Evolutionary conservation across 495 filamentous ascomycete species (phyloP), one percentile per base, ranked within the genome.

Genomic region (Penicillium antarcticum): DNA sequence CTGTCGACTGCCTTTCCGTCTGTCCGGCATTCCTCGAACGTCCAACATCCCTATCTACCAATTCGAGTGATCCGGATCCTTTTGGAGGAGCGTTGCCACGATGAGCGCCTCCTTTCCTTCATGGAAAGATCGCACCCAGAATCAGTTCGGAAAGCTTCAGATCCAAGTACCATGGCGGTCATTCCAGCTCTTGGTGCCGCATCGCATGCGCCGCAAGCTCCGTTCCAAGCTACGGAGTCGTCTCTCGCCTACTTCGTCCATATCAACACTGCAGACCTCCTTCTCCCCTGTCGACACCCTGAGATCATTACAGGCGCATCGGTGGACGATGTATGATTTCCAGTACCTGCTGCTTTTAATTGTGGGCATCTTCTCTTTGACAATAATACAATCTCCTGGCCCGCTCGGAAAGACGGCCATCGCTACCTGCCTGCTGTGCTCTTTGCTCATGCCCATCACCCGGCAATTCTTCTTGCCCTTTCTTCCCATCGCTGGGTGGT

Each of bases 401-500:
- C 79, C 86, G 5, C 59, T 95, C 33, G 64, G 80, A 18, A 95
- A 95, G 76, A 86, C 81, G 13, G 76, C 75, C 34, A 76, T 82
- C 38, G 76, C 88, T 35, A 77, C 86, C 1, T 70, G 84, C n/a
- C 69, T 91, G 35, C 76, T 87, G 26, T 61, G 79, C 46, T 79
- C 88, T n/a, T 80, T 96, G 11, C 70, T 91, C 18, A 73, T 96
- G 61, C 92, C 92, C n/a, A 76, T 89, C 48, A 95, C 92, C 4
- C 78, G 88, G 40, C 92, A 97, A 63, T 95, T 96, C 68, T 91
- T 95, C 57, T 74, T 96, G 12, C 92, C 92, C 13, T 90, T 89
- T 46, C 74, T 95, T 44, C 87, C 91, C 1, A 87, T 95, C 66
- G 83, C 84, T 59, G 83, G 80, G 7, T 97, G 90, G 82, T 73